Base-by-base conservation (phyloP, 2,329 filamentous ascomycete genomes). In the Thelonectria rubi region DNA sequence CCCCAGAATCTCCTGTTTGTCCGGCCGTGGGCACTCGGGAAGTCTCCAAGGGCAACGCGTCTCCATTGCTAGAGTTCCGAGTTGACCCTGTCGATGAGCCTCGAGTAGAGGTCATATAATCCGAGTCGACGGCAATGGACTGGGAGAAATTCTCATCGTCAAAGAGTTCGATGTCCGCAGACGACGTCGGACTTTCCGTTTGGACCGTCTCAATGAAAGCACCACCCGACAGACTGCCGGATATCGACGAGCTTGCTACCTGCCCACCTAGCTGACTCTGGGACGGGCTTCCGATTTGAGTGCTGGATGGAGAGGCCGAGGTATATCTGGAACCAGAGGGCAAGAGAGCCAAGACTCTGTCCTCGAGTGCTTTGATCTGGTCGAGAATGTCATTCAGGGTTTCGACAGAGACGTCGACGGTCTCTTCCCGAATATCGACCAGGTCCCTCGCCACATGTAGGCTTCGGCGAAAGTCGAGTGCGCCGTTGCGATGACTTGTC, bases 311-410 rank as follows among this genome's bases (percentile, higher is more conserved):
- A 10, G 15, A 12, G 5, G 26, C 32, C 26, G 15, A 49, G 32
- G 34, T 47, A n/a, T 59, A 48, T n/a, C 40, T 18, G n/a, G 63
- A 61, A 18, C 56, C 53, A n/a, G 62, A 58, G 21, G 68, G 58
- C 12, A 77, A 48, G 67, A 76, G 64, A 17, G 42, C 62, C 20
- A 62, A 55, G 15, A 76, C 72, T 61, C 76, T 69, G 17, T 67
- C 58, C 55, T 75, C 67, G 1, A 76, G 65, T 2, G 40, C 55
- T 37, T 70, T 65, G 48, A 77, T 69, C 57, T 73, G 72, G 42
- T 67, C 58, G 6, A 77, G 64, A 18, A 77, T 69, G 26, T 68
- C 63, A 5, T 68, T 49, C 6, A 77, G 48, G 18, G 66, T 66
- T 21, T 66, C 55, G 24, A 66, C 58, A 5, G 72, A 60, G 32